A percentile compares a stretch with the other conserved stretches of the same genome.
phyloP scores from a whole-genome alignment of 371 early-diverging fungal species.

The Batrachochytrium dendrobatidis region DNA sequence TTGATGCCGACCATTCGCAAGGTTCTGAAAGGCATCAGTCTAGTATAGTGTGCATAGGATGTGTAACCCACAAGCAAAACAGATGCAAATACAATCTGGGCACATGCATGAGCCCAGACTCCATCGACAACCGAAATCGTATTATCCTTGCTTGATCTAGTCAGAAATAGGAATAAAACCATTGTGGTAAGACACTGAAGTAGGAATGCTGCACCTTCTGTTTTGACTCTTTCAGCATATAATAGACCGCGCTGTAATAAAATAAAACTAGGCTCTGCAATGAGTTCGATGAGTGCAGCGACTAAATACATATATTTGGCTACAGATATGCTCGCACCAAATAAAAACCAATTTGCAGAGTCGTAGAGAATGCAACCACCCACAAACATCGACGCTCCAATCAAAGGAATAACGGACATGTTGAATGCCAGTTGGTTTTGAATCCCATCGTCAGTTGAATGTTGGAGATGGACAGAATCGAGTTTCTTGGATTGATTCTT shows the following conservation, averaged over 20 bases:
- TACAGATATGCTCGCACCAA: slow-evolving; percentile 1
- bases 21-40: neutral
- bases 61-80: slow-evolving; percentile 52
- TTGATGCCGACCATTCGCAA: neutral
- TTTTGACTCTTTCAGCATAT: slow-evolving; percentile 67
- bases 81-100: slow-evolving; percentile 60
- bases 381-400: slow-evolving; percentile 47
- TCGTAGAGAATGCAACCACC: slow-evolving; percentile 6
- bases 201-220: slow-evolving; percentile 74
- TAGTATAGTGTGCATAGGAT: neutral
- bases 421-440: slow-evolving; percentile 53
- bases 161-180: slow-evolving; percentile 18
- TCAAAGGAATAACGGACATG: slow-evolving; percentile 65
- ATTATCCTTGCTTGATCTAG: slow-evolving; percentile 26
- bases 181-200: slow-evolving; percentile 64
- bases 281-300: slow-evolving; percentile 67
- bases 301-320: slow-evolving; percentile 53
- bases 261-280: slow-evolving; percentile 78
- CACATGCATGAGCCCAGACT: slow-evolving; percentile 56
- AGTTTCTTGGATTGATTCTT: neutral
- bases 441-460: neutral
- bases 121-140: slow-evolving; percentile 35
- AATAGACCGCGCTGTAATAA: slow-evolving; percentile 60
- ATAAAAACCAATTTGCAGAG: slow-evolving; percentile 14
- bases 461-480: neutral